Evolutionary conservation across 2,329 filamentous ascomycete species (phyloP), one percentile per base, ranked within the genome.

Genomic region (Huntiella bhutanensis): DNA sequence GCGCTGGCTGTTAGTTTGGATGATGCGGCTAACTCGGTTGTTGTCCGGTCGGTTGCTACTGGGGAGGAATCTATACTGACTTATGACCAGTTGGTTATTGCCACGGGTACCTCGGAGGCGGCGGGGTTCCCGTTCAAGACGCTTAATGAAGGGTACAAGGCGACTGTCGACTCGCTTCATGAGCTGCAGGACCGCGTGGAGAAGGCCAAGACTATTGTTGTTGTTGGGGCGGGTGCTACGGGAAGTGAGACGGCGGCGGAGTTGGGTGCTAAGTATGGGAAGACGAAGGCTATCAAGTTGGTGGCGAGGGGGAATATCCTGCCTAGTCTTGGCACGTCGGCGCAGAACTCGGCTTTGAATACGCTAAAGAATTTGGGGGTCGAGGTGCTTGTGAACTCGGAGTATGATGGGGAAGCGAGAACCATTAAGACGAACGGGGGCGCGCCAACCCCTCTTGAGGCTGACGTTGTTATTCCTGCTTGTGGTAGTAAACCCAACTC

Each of bases 71-170:
- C 52, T 54, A 12, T 57, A 59, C 4, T 57, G 57, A 8, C 50
- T 15, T 77, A 76, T 53, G 64, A 73, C 52, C 64, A 64, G 16
- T 59, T 76, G 10, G 54, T 77, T 50, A 58, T 77, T 38, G 70
- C 71, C 7, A 77, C 51, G 4, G 52, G 52, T 11, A 46, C 52
- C 1, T 19, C 37, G 13, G 43, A 44, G 6, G 17, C 17, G 4
- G 13, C 37, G 3, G 50, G 45, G 33, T 10, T 68, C 57, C 70
- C 71, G 0, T 75, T 67, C 57, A 75, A 74, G 56, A 57, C 56
- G 15, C 51, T 67, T 7, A 62, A 56, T 4, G 62, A 62, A 1
- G 40, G 40, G 11, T 64, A 64, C 0, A 59, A 65, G 46, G 54
- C 62, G 47, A 69, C 68, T 22, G 62, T 61, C 45, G 55, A 57